A percentile compares a stretch with the other conserved stretches of the same genome.
Conservation (phyloP, 2,329 filamentous ascomycete species). For the Pseudogymnoascus sp. region DNA sequence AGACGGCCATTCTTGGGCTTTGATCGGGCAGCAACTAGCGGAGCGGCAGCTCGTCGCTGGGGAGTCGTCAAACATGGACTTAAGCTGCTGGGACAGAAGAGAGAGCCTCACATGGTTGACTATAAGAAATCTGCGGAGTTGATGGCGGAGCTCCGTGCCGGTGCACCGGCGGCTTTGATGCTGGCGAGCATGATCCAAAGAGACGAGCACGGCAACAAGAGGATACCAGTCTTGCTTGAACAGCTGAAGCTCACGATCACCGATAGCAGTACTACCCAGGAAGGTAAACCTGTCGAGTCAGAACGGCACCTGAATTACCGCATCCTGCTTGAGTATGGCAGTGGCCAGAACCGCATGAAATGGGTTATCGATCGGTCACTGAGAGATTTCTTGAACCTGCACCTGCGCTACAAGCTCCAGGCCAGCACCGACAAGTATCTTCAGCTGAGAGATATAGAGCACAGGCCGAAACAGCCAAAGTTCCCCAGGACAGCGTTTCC, state of each 20-base stretch:
- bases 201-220: constrained; percentile 90
- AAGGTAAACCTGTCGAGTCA: constrained; percentile 36
- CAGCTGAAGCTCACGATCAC: constrained; percentile 84
- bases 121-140: constrained; percentile 93
- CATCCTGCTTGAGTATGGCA: constrained; percentile 93
- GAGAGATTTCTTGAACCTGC: constrained; percentile 83
- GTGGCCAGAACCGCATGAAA: constrained; percentile 89
- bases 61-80: constrained; percentile 85
- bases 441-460: constrained; percentile 57
- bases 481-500: constrained; percentile 88
- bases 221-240: constrained; percentile 89
- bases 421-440: constrained; percentile 77
- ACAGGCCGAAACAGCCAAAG: constrained; percentile 71
- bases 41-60: constrained; percentile 67
- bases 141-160: constrained; percentile 88
- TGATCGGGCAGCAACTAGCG: constrained; percentile 64
- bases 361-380: constrained; percentile 88
- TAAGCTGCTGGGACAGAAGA: constrained; percentile 69
- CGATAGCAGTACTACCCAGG: constrained; percentile 47
- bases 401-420: constrained; percentile 86
- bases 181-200: constrained; percentile 96
- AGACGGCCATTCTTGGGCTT: constrained; percentile 48
- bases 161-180: constrained; percentile 86
- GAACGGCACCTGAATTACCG: constrained; percentile 74
- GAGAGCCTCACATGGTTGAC: constrained; percentile 77